Evolutionary conservation across 2,329 filamentous ascomycete species (phyloP).

Genomic region (Aspergillus aculeatus): DNA sequence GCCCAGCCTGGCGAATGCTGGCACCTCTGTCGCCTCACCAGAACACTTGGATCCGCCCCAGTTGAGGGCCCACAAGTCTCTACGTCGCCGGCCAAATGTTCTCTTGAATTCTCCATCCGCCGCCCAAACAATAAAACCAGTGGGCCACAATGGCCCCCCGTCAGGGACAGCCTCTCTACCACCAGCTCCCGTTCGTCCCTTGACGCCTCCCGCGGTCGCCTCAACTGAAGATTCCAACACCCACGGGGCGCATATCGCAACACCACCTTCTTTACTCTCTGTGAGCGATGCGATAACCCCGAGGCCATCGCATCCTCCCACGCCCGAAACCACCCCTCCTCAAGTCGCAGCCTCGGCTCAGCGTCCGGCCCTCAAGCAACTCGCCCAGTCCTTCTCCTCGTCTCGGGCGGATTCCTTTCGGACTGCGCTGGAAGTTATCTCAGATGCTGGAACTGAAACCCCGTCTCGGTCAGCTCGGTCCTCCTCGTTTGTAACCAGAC

Average conservation of each 20-base stretch:
- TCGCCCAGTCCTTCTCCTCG: conserved; percentile 55
- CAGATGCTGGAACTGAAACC: conserved; percentile 57
- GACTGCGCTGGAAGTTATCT: conserved; percentile 66
- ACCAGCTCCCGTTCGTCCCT: conserved; percentile 33
- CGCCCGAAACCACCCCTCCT: conserved; percentile 73
- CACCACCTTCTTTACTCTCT: conserved; percentile 26
- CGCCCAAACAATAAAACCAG: conserved; percentile 25
- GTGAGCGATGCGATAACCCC: conserved; percentile 51
- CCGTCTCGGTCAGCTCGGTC: conserved; percentile 25
- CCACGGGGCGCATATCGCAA: conserved; percentile 21
- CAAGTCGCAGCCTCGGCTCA: conserved; percentile 38
- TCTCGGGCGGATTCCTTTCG: conserved; percentile 69
- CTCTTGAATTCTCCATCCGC: conserved; percentile 22
- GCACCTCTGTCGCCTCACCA: conserved; percentile 27
- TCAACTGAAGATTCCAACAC: conserved; percentile 22
- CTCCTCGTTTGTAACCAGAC: conserved; percentile 20
- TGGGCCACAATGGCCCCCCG: conserved; percentile 23
- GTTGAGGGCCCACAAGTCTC: conserved; percentile 43
- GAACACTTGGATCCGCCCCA: conserved; percentile 29
- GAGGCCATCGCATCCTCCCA: conserved; percentile 67
- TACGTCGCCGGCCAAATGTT: conserved; percentile 38
- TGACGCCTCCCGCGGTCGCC: conserved; percentile 38
- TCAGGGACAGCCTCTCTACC: conserved; percentile 23
- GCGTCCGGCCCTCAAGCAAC: conserved; percentile 48
- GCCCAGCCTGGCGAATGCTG: conserved; percentile 31